Evolutionary conservation across 768 basidiomycete genomes (phyloP).

Genomic region (Tricholomella constricta): DNA sequence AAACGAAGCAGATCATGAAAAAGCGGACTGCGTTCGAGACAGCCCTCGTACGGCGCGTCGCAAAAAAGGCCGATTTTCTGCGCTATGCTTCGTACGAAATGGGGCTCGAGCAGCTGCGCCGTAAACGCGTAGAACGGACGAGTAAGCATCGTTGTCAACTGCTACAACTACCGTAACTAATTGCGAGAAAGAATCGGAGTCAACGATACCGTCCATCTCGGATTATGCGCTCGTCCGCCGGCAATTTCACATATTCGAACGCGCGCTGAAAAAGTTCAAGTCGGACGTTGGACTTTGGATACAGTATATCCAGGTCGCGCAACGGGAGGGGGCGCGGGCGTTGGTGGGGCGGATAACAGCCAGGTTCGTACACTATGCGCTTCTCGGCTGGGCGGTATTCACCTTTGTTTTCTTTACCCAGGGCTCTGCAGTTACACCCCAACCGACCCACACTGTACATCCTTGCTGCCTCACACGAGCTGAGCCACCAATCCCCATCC

Average conservation of each 20-base stretch:
- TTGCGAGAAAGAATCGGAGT: constrained; percentile 37
- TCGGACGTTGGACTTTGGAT: constrained; percentile 86
- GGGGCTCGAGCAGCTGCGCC: constrained; percentile 77
- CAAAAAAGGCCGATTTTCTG: constrained; percentile 86
- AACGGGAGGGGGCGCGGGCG: constrained; percentile 74
- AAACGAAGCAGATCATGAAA: constrained; percentile 84
- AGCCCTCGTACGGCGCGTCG: constrained; percentile 77
- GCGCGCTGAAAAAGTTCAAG: constrained; percentile 87
- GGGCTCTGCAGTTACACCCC: constrained; percentile 88
- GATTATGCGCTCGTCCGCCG: constrained; percentile 84
- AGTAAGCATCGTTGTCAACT: constrained; percentile 41
- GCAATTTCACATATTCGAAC: constrained; percentile 89
- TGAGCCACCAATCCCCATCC: constrained; percentile 71
- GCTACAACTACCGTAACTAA: neutral
- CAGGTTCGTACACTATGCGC: constrained; percentile 47
- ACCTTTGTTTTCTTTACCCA: constrained; percentile 28
- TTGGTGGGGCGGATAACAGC: constrained; percentile 83
- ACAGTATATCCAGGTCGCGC: constrained; percentile 85
- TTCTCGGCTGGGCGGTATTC: constrained; percentile 1
- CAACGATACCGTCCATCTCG: constrained; percentile 64
- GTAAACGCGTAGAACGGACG: constrained; percentile 71
- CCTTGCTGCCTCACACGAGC: constrained; percentile 81
- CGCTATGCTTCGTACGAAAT: constrained; percentile 94
- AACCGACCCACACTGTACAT: constrained; percentile 78
- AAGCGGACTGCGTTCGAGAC: constrained; percentile 84